Evolutionary conservation across 257 asterid genomes (phyloP), one percentile per base, ranked within the genome.

Genomic region (Plantago elongata): DNA sequence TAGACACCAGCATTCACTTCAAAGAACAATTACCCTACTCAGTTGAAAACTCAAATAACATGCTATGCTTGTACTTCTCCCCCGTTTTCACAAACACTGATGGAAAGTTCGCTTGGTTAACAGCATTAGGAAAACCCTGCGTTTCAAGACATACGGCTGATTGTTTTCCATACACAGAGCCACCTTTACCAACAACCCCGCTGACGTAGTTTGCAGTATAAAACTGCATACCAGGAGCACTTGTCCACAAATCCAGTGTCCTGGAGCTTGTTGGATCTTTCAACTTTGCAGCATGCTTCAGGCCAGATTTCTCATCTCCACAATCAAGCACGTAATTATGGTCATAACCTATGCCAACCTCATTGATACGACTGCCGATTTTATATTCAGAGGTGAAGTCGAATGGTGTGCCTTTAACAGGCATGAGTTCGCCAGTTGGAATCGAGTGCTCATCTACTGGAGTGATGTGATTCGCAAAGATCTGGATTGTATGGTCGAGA

Each of bases 221-320:
- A 72, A 93, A 87, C 83, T 93, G 99, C 97, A 93, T 77, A 29
- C 95, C 99, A 0, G 97, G 97, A 22, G 96, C 96, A 77, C 73
- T 72, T 7, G 99, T 89, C 97, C 97, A 89, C 67, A 89, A 51
- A 75, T 89, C 58, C 67, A 93, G 78, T 59, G 94, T 86, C 80
- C 99, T 79, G 4, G 83, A 79, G 83, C 95, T 93, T 13, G 37
- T 61, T 1, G 95, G 94, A 72, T 89, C 99, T 80, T 69, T 85
- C 78, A 93, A 48, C 56, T 78, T 87, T 2, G 82, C 99, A 16
- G 94, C 96, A 51, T 71, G 95, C 81, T 83, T 93, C 77, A 89
- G 54, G 38, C 92, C 96, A 0, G 50, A 64, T 58, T 85, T 87
- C 74, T 80, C 87, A 1, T 80, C 95, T 43, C 84, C 94, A 60